Evolutionary conservation across 2,329 filamentous ascomycete species (phyloP), one percentile per base, ranked within the genome.

Genomic region (Exophiala sp.): DNA sequence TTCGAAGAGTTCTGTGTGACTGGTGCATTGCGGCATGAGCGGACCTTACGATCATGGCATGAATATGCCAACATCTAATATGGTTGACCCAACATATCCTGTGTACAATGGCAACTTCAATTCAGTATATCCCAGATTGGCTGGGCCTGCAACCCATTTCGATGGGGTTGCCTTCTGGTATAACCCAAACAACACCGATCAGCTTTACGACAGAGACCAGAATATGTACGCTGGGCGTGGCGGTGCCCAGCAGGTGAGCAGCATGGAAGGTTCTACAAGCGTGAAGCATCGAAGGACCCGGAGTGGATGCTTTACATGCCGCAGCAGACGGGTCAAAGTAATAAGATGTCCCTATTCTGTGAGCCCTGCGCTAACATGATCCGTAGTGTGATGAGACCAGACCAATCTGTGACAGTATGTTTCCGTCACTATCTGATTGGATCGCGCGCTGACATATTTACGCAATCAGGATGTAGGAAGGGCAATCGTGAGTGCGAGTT

Each of bases 261-360:
- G 52, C 24, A 59, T 60, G 54, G 55, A 58, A 11, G 50, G 64
- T 5, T 29, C 24, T 50, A 48, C 69, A 24, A 88, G 88, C 66
- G 87, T 95, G 62, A 97, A 97, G 72, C 92, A 97, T 69, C 87
- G 91, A 58, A 84, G 94, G 63, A 97, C 94, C 40, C 82, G 94
- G 64, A 96, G 91, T 60, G 94, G 94, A 24, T 99, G 94, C 73
- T 96, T 83, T 68, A 97, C 91, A 43, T 99, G 94, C 71, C 83
- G 94, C 55, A 86, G 86, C 65, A 83, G 94, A 62, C 83, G 94
- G 69, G 91, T 97, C 47, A 97, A 86, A 77, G 80, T 82, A 66
- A 58, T 62, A 7, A 33, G 1, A 33, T 16, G 21, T 42, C 32
- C 43, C 20, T 33, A 45, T 7, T 49, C 24, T 48, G 8, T 35